Evolutionary conservation across 306 rosid species (phyloP), one percentile per base, ranked within the genome.

Genomic region (Rosa multiflora): DNA sequence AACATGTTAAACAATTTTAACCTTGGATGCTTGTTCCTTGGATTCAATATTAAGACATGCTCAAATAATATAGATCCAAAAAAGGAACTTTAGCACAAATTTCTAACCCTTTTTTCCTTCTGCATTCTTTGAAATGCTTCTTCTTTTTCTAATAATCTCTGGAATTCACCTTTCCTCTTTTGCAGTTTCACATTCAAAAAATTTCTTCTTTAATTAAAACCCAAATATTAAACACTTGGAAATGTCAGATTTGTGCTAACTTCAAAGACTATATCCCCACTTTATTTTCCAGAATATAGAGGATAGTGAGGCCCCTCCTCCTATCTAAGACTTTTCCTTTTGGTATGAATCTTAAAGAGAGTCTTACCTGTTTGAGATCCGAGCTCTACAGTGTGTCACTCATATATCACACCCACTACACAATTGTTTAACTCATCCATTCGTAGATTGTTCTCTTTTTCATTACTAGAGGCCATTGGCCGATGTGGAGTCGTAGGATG

Each of bases 21-120:
- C 96, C 87, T 92, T 67, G 97, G 97, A 93, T 93, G 86, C 97
- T 73, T 11, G 78, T 85, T 90, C 81, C 89, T 93, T 88, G 97
- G 97, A 90, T 93, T 93, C 97, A 90, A 76, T 76, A 76, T 75
- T 80, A 72, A 83, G 72, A 17, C 70, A 51, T 88, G 89, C 88
- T 61, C 81, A 77, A 73, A 79, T 72, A 80, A 82, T 63, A 64
- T 72, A 75, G 74, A 82, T 78, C 86, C 56, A 81, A 17, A 11
- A 91, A 93, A 87, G 94, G 84, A 69, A 88, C 92, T 90, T 93
- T 88, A 78, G 86, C 96, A 88, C 97, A 90, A 87, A 86, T 83
- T 86, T 86, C 88, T 83, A 90, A 82, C 88, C 92, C 91, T 82
- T 91, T 44, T 44, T 85, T 0, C 21, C 72, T 59, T 52, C 55